A percentile compares a stretch with the other conserved stretches of the same genome.
Evolutionary conservation across 108 stramenopile species (phyloP).

Genomic region (Licmophora abbreviata): DNA sequence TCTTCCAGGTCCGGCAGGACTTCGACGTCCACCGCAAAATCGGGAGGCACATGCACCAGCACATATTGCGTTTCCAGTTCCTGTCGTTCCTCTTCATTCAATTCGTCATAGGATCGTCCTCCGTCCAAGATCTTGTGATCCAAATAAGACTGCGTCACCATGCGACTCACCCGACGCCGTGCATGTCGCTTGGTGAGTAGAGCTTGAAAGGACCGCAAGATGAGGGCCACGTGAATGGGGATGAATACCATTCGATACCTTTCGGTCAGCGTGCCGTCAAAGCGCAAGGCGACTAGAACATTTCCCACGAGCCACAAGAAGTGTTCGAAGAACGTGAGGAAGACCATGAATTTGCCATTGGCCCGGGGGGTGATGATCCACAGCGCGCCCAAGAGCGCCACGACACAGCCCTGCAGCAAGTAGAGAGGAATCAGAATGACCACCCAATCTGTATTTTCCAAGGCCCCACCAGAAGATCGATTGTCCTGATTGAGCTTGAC

Average conservation of each 20-base stretch:
- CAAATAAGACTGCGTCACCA: slow-evolving; percentile 55
- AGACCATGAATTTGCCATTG: slow-evolving; percentile 14
- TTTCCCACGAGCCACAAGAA: slow-evolving; percentile 33
- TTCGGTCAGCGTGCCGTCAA: slow-evolving; percentile 20
- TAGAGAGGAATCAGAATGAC: slow-evolving; percentile 55
- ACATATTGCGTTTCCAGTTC: slow-evolving; percentile 36
- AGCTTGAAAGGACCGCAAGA: slow-evolving; percentile 24
- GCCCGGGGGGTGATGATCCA: neutral
- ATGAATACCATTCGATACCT: slow-evolving; percentile 19
- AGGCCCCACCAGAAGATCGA: slow-evolving; percentile 29
- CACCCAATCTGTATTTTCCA: slow-evolving; percentile 48
- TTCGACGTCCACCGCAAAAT: slow-evolving; percentile 23
- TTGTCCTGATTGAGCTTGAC: slow-evolving; percentile 56
- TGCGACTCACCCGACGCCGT: slow-evolving; percentile 29
- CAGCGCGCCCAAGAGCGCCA: slow-evolving; percentile 8
- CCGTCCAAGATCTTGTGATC: slow-evolving; percentile 17
- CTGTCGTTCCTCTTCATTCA: slow-evolving; percentile 56
- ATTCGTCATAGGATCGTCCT: slow-evolving; percentile 20
- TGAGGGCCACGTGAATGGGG: slow-evolving; percentile 19
- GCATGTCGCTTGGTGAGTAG: slow-evolving; percentile 17
- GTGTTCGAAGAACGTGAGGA: slow-evolving; percentile 22
- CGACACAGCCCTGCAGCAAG: slow-evolving; percentile 34
- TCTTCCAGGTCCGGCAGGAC: slow-evolving; percentile 5
- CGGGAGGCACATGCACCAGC: slow-evolving; percentile 45
- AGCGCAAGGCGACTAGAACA: slow-evolving; percentile 29